Conservation (phyloP, 768 basidiomycete species). For the Tulasnella sp. region DNA sequence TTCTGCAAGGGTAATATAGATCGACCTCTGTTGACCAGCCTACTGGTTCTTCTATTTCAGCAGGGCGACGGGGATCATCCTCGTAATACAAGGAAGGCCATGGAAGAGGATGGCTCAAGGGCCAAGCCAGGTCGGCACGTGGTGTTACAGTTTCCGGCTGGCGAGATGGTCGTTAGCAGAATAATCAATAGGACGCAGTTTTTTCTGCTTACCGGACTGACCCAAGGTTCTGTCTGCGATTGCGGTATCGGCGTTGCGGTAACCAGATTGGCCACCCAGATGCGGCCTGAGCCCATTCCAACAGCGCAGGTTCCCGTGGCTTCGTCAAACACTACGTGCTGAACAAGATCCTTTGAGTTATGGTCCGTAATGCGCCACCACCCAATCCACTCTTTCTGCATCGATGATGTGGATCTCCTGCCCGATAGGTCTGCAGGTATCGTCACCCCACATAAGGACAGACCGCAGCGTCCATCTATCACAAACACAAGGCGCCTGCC, state of each 20-base stretch:
- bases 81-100: background rate
- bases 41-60: background rate
- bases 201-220: background rate
- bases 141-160: background rate
- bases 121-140: background rate
- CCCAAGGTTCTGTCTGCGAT: background rate
- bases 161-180: background rate
- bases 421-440: background rate
- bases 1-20: background rate
- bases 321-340: background rate
- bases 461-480: background rate
- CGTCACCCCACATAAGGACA: background rate
- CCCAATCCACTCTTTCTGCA: background rate
- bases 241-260: background rate
- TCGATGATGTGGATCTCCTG: too few species aligned
- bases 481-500: background rate
- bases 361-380: background rate
- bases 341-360: background rate
- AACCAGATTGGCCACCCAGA: background rate
- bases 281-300: background rate
- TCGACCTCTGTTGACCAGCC: background rate
- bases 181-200: too few species aligned
- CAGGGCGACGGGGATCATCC: background rate
- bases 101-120: background rate
- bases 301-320: background rate